Evolutionary conservation across 2,329 filamentous ascomycete genomes (phyloP).

Genomic region (Apiospora kogelbergensis): DNA sequence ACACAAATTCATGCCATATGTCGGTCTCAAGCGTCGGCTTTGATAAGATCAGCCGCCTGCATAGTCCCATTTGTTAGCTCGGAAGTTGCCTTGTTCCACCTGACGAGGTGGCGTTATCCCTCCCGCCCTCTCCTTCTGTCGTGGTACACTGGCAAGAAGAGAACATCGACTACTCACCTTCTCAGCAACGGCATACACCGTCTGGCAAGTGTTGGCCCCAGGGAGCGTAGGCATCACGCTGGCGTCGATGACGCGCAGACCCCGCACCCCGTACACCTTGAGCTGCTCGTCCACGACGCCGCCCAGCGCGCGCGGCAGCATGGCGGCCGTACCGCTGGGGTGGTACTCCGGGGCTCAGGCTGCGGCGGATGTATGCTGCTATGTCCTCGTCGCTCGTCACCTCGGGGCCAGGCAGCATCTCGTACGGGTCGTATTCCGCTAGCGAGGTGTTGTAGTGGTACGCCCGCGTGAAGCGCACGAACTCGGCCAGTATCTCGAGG

Average conservation of each 20-base stretch:
- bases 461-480: conserved; percentile 3
- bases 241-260: conserved; percentile 17
- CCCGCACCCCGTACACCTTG: conserved; percentile 17
- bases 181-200: conserved; percentile 8
- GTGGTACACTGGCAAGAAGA: no score
- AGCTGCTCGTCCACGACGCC: conserved; percentile 41
- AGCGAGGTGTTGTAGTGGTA: background rate
- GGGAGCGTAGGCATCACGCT: conserved; percentile 12
- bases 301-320: conserved; percentile 41
- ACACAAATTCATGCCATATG: background rate
- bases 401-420: conserved; percentile 20
- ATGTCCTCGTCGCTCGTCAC: conserved; percentile 27
- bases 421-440: conserved; percentile 7
- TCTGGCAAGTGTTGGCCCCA: background rate
- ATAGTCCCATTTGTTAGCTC: background rate
- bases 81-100: background rate
- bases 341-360: conserved; percentile 26
- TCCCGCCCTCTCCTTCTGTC: no score
- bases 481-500: background rate
- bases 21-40: background rate
- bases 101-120: background rate
- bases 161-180: background rate
- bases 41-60: background rate
- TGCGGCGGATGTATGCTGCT: conserved; percentile 18
- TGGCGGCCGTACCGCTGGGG: conserved; percentile 31